Evolutionary conservation across 768 basidiomycete genomes (phyloP).

Genomic region (Mycena chlorophos): DNA sequence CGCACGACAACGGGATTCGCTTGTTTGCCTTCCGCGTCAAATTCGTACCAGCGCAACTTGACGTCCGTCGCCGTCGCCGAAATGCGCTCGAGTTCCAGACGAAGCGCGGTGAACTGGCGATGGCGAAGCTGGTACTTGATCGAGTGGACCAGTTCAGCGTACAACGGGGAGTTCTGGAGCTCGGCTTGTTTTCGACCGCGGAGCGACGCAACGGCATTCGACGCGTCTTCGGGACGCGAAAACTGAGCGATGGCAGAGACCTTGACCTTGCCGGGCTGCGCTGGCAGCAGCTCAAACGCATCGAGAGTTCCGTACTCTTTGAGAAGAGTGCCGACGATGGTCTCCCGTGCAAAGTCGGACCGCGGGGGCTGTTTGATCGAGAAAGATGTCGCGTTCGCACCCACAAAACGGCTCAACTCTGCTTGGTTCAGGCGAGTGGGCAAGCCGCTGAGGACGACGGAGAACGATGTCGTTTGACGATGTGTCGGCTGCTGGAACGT

Average conservation of each 20-base stretch:
- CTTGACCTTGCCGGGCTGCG: conserved; percentile 32
- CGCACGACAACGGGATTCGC: conserved; percentile 38
- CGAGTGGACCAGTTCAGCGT: conserved; percentile 41
- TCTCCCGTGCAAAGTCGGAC: conserved; percentile 26
- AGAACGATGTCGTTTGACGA: conserved; percentile 38
- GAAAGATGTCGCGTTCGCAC: not conserved
- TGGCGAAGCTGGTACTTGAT: conserved; percentile 39
- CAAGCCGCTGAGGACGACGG: conserved; percentile 47
- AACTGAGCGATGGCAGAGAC: conserved; percentile 47
- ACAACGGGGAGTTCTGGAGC: conserved; percentile 39
- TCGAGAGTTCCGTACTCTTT: conserved; percentile 38
- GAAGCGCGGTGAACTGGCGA: conserved; percentile 35
- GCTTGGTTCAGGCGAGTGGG: conserved; percentile 33
- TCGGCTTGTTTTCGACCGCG: conserved; percentile 34
- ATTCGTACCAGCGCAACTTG: conserved; percentile 35
- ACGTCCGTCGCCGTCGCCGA: conserved; percentile 32
- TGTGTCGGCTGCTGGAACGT: conserved; percentile 34
- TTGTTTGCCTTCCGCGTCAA: conserved; percentile 5
- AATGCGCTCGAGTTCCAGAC: conserved; percentile 35
- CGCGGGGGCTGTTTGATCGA: not conserved
- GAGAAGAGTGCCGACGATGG: conserved; percentile 37
- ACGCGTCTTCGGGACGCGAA: conserved; percentile 34
- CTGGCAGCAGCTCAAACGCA: conserved; percentile 40
- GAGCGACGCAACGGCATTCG: conserved; percentile 30
- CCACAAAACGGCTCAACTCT: conserved; percentile 33